A percentile compares a stretch with the other conserved stretches of the same genome.
These are phyloP conservation scores for Amaranthus tricolor DNA, from an alignment of 179 eudicot genomes.

Conservation along the genomic window DNA sequence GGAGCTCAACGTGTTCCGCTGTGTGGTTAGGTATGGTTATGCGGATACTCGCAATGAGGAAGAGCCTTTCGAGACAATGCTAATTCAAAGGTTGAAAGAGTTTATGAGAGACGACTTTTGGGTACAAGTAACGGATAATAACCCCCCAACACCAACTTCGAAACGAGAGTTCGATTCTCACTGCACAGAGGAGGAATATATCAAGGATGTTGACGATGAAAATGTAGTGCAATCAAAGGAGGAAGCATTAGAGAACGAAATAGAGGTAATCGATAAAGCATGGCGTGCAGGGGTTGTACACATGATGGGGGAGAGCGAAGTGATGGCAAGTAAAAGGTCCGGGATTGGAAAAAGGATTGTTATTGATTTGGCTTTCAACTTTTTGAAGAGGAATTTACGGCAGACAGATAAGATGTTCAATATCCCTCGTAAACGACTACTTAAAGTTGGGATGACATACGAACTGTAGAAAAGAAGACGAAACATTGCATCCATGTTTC, in stretches of 20 bases:
- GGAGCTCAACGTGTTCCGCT: slow-evolving; percentile 59
- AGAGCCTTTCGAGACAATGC: slow-evolving; percentile 50
- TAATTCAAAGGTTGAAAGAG: slow-evolving; percentile 53
- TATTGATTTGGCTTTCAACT: slow-evolving; percentile 59
- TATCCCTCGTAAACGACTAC: slow-evolving; percentile 55
- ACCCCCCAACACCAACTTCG: not conserved
- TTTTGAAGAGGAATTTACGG: slow-evolving; percentile 61
- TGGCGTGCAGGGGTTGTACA: slow-evolving; percentile 50
- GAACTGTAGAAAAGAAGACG: slow-evolving; percentile 39
- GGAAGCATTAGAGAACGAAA: slow-evolving; percentile 31
- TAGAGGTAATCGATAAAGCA: slow-evolving; percentile 47
- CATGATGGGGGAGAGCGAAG: slow-evolving; percentile 63
- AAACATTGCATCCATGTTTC: too few relatives aligned
- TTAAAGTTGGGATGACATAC: slow-evolving; percentile 83
- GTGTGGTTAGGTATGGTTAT: slow-evolving; percentile 83
- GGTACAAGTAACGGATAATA: not conserved
- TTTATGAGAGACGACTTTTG: slow-evolving; percentile 44
- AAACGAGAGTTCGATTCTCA: not conserved
- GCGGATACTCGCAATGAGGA: slow-evolving; percentile 46
- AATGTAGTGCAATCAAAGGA: not conserved
- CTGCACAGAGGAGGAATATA: not conserved
- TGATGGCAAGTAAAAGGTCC: slow-evolving; percentile 48
- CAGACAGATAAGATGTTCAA: slow-evolving; percentile 52
- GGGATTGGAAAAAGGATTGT: slow-evolving; percentile 45
- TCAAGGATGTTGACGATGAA: not conserved